Conservation (phyloP, 305 asterid genomes). For the Rubia balearica region DNA sequence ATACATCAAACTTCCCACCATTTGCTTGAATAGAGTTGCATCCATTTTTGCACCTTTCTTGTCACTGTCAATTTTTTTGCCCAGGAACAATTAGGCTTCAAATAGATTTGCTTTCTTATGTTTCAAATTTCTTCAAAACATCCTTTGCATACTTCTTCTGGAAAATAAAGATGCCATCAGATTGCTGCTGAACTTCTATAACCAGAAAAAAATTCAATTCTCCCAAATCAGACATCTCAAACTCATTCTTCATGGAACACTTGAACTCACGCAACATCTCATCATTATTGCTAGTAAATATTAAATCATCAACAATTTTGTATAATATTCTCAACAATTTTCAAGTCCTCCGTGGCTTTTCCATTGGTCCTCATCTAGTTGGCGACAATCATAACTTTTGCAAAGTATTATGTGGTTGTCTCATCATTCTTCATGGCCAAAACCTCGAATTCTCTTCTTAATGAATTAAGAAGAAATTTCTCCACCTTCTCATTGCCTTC, state of each 20-base stretch:
- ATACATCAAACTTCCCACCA: neutral
- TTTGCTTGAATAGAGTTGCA: neutral
- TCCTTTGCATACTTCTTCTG: neutral
- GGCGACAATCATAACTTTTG: neutral
- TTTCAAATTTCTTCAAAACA: neutral
- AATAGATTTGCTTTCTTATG: neutral
- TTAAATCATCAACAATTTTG: constrained; percentile 7
- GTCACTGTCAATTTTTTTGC: neutral
- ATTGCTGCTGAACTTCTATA: neutral
- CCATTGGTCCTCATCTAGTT: neutral
- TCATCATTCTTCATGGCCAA: constrained; percentile 1
- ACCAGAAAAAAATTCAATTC: neutral
- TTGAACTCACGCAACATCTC: neutral
- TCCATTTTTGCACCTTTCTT: neutral
- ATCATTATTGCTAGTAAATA: neutral
- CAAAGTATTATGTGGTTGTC: neutral
- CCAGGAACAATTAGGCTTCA: neutral
- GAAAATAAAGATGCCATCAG: neutral
- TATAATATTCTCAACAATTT: neutral
- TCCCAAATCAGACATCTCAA: neutral
- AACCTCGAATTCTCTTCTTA: constrained; percentile 5
- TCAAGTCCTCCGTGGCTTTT: neutral
- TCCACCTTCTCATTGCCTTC: neutral
- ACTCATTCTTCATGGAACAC: neutral
- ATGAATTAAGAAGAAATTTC: neutral